These are phyloP conservation scores for Pestalotiopsis sp. DNA, from an alignment of 2,329 filamentous ascomycete species.

Conservation along the genomic window DNA sequence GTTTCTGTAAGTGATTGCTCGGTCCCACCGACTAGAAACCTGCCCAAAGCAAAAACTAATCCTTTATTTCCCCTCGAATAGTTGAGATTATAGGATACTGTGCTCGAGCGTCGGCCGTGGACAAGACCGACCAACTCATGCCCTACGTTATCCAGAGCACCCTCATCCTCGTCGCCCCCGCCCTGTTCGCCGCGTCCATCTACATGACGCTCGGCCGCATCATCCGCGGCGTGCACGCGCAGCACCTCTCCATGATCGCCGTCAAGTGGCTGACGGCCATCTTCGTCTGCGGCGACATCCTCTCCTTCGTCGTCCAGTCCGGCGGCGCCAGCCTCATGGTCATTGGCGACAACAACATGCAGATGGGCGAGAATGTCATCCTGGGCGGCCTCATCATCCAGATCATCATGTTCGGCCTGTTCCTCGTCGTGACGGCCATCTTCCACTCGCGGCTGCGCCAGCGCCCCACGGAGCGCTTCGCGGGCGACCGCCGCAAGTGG, in stretches of 20 bases:
- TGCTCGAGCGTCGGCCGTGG: not conserved
- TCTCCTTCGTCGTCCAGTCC: conserved; percentile 55
- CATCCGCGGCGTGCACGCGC: conserved; percentile 38
- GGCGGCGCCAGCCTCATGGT: conserved; percentile 42
- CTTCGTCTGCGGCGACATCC: conserved; percentile 57
- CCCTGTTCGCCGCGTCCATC: conserved; percentile 51
- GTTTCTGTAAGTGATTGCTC: conserved; percentile 42
- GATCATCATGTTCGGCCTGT: conserved; percentile 59
- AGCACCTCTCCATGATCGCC: conserved; percentile 22
- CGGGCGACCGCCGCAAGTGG: not conserved
- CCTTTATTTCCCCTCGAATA: not conserved
- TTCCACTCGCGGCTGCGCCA: conserved; percentile 44
- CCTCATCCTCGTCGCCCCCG: conserved; percentile 49
- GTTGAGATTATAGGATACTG: conserved; percentile 7
- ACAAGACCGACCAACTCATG: conserved; percentile 31
- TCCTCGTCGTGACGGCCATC: conserved; percentile 48
- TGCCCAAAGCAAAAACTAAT: not conserved
- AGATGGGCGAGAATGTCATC: conserved; percentile 54
- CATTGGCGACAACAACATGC: conserved; percentile 19
- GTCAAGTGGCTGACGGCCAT: conserved; percentile 51
- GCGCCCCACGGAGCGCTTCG: not conserved
- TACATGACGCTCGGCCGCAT: conserved; percentile 54
- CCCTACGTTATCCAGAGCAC: conserved; percentile 46
- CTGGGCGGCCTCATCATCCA: conserved; percentile 60
- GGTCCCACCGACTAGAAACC: conserved; percentile 19